A percentile compares a stretch with the other conserved stretches of the same genome.
Conservation (phyloP, 2,329 filamentous ascomycete genomes). For the Aspergillus sp. region DNA sequence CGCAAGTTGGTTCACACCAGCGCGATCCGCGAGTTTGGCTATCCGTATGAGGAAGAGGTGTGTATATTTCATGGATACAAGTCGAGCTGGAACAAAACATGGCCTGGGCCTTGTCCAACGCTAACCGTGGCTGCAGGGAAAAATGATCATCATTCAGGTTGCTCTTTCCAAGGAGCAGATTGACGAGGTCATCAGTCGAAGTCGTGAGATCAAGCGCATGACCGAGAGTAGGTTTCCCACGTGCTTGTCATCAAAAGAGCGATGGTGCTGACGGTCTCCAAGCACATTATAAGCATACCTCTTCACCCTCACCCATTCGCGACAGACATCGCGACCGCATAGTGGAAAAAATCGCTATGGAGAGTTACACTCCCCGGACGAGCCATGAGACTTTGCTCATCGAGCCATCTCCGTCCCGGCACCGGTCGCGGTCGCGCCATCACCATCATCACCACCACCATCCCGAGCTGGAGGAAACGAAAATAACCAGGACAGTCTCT, state of each 20-base stretch:
- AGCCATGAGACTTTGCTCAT: constrained; percentile 37
- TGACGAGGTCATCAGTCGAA: constrained; percentile 81
- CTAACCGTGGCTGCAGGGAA: constrained; percentile 58
- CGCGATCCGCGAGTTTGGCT: constrained; percentile 80
- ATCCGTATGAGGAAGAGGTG: constrained; percentile 86
- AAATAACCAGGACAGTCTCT: constrained; percentile 29
- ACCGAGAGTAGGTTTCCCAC: constrained; percentile 34
- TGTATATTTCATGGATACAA: constrained; percentile 28
- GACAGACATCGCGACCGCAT: constrained; percentile 22
- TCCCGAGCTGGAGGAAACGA: constrained; percentile 31
- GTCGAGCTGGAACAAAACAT: neutral
- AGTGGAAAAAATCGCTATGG: constrained; percentile 33
- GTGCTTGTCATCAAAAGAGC: constrained; percentile 1
- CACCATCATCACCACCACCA: constrained; percentile 23
- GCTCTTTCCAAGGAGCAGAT: constrained; percentile 89
- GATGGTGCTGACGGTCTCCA: constrained; percentile 4
- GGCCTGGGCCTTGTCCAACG: neutral
- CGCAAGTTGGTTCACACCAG: constrained; percentile 75
- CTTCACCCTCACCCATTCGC: constrained; percentile 28
- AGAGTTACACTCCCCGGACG: constrained; percentile 28
- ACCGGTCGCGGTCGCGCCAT: constrained; percentile 28
- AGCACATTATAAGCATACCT: constrained; percentile 29
- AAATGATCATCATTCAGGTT: constrained; percentile 77
- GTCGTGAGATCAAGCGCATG: constrained; percentile 59
- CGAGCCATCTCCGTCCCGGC: constrained; percentile 33